These are phyloP conservation scores for Solanum pinnatisectum DNA, from an alignment of 257 asterid species.

Conservation along the genomic window DNA sequence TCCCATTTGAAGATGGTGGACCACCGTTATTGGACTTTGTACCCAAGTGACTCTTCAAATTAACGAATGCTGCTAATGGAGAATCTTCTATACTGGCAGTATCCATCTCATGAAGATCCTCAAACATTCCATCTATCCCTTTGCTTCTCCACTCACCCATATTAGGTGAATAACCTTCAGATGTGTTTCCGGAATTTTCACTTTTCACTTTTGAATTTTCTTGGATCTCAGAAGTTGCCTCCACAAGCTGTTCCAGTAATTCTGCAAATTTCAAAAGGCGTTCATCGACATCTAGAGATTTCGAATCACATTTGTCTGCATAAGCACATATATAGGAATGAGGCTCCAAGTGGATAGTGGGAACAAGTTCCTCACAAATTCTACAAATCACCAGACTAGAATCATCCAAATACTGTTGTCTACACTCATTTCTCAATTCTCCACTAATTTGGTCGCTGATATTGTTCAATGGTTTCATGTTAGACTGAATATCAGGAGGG, in stretches of 20 bases:
- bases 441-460: conserved; percentile 19
- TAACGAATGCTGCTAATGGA: conserved; percentile 41
- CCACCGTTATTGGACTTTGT: conserved; percentile 59
- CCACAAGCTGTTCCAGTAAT: conserved; percentile 76
- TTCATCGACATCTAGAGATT: conserved; percentile 60
- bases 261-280: conserved; percentile 76
- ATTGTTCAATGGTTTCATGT: conserved; percentile 20
- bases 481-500: conserved; percentile 2
- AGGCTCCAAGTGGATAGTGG: conserved; percentile 73
- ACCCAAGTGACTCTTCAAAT: conserved; percentile 63
- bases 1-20: conserved; percentile 86
- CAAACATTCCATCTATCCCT: conserved; percentile 89
- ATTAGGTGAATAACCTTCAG: conserved; percentile 66
- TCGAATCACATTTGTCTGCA: conserved; percentile 84
- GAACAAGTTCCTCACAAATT: conserved; percentile 88
- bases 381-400: conserved; percentile 72
- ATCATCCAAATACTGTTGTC: conserved; percentile 42
- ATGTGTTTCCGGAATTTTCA: conserved; percentile 28
- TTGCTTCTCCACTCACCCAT: conserved; percentile 63
- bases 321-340: conserved; percentile 92
- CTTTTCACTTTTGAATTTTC: conserved; percentile 38
- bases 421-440: conserved; percentile 28
- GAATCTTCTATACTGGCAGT: conserved; percentile 91
- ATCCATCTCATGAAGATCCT: conserved; percentile 98
- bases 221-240: conserved; percentile 50